These are phyloP conservation scores for Venturia aucupariae DNA, from an alignment of 2,329 filamentous ascomycete genomes.

Conservation along the genomic window DNA sequence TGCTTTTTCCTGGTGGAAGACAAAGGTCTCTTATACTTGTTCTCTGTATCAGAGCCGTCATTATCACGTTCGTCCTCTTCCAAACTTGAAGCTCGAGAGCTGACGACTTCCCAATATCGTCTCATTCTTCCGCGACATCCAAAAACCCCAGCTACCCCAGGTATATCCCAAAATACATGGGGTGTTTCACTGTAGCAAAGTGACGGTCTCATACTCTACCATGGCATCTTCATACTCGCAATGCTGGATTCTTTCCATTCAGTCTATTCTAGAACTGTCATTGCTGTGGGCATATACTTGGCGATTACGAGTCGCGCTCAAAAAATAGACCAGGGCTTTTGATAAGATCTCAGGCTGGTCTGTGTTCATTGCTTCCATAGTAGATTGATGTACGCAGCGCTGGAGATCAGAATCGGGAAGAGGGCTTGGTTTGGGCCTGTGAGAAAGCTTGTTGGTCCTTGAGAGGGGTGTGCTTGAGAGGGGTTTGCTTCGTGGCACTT, in stretches of 20 bases:
- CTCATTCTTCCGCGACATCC: not conserved
- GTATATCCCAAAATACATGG: not conserved
- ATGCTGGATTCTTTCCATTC: not conserved
- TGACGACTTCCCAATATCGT: not conserved
- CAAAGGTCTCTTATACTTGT: not conserved
- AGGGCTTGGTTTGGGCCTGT: not conserved
- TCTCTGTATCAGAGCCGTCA: not conserved
- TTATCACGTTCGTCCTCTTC: not conserved
- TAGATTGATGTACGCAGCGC: not conserved
- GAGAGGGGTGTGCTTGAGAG: not conserved
- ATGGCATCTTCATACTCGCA: not conserved
- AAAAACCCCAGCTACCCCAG: not conserved
- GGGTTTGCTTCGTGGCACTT: not conserved
- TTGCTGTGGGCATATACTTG: not conserved
- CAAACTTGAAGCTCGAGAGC: not conserved
- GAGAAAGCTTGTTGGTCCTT: not conserved
- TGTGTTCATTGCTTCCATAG: not conserved
- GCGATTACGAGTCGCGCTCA: not conserved
- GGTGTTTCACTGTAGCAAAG: not conserved
- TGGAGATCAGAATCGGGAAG: too few relatives aligned
- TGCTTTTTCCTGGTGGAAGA: not conserved
- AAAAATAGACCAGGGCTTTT: slow-evolving; percentile 1
- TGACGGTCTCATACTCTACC: too few relatives aligned
- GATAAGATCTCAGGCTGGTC: not conserved
- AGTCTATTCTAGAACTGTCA: too few relatives aligned